Conservation (phyloP, 2,329 filamentous ascomycete species). For the Paramyrothecium roridum region DNA sequence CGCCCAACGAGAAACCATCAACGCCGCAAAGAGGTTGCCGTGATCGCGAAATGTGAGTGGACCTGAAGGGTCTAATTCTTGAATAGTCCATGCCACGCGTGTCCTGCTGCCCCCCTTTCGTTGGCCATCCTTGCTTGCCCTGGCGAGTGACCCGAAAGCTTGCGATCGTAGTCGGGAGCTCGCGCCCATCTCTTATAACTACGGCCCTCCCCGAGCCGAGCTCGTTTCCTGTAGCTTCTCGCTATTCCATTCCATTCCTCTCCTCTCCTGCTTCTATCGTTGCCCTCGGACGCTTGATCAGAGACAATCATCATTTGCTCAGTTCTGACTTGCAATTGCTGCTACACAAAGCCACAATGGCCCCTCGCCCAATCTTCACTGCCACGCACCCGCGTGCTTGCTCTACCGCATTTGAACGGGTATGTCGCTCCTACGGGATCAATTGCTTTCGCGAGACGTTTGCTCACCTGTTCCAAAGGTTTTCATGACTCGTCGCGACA, state of each 20-base stretch:
- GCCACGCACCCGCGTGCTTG: constrained; percentile 92
- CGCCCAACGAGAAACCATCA: neutral
- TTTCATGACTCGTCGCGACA: constrained; percentile 90
- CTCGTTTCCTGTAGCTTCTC: neutral
- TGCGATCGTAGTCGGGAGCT: too few species aligned
- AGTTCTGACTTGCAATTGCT: constrained; percentile 17
- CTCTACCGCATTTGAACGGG: constrained; percentile 95
- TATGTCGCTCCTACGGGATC: constrained; percentile 38
- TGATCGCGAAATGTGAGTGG: neutral
- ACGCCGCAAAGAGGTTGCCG: neutral
- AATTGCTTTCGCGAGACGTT: neutral
- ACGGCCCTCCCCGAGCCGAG: neutral
- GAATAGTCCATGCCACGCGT: neutral
- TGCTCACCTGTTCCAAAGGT: constrained; percentile 54
- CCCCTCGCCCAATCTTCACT: constrained; percentile 73
- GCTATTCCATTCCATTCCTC: constrained; percentile 17
- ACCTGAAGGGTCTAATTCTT: neutral
- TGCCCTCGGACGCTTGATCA: too few species aligned
- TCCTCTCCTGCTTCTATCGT: constrained; percentile 14
- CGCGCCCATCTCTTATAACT: neutral
- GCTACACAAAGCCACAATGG: constrained; percentile 49
- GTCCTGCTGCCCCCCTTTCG: neutral
- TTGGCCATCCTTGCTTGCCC: neutral
- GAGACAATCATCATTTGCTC: too few species aligned
- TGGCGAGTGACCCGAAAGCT: too few species aligned